A percentile compares a stretch with the other conserved stretches of the same genome.
phyloP scores from a whole-genome alignment of 2,329 filamentous ascomycete genomes.

The Fusarium abutilonis region DNA sequence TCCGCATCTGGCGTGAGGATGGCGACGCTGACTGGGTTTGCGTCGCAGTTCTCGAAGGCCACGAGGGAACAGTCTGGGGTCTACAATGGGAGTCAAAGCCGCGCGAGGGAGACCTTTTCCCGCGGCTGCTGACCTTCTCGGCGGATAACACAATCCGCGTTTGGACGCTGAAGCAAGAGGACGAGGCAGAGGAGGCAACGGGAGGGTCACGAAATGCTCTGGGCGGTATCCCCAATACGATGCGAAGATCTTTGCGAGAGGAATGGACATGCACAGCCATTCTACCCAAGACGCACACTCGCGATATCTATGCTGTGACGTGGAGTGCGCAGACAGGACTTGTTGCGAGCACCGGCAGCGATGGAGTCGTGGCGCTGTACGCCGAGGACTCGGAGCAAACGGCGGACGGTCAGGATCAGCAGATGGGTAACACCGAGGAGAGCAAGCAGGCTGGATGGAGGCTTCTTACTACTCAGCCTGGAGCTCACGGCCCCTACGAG shows the following conservation, averaged over 20 bases:
- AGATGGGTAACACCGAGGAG: conserved; percentile 38
- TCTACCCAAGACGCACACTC: conserved; percentile 79
- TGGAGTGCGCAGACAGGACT: conserved; percentile 84
- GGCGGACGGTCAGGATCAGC: conserved; percentile 44
- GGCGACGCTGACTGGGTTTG: conserved; percentile 91
- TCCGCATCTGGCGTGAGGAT: conserved; percentile 90
- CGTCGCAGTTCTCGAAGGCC: conserved; percentile 81
- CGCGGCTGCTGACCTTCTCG: conserved; percentile 81
- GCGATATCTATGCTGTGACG: conserved; percentile 83
- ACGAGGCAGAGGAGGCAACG: conserved; percentile 48
- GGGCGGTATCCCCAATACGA: conserved; percentile 85
- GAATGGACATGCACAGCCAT: conserved; percentile 81
- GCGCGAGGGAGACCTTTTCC: conserved; percentile 55
- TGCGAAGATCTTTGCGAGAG: conserved; percentile 80
- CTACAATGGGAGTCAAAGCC: conserved; percentile 73
- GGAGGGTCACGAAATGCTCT: conserved; percentile 54
- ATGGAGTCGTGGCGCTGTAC: conserved; percentile 84
- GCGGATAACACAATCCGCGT: conserved; percentile 83
- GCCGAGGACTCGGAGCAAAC: conserved; percentile 14
- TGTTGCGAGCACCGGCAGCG: conserved; percentile 88
- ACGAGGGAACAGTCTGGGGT: conserved; percentile 89
- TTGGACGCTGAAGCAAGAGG: conserved; percentile 73
- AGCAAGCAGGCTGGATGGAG: conserved; percentile 68
- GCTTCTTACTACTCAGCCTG: conserved; percentile 72
- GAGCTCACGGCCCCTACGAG: conserved; percentile 91